Conservation (phyloP, 108 stramenopile genomes). For the Aurantiochytrium sp. region DNA sequence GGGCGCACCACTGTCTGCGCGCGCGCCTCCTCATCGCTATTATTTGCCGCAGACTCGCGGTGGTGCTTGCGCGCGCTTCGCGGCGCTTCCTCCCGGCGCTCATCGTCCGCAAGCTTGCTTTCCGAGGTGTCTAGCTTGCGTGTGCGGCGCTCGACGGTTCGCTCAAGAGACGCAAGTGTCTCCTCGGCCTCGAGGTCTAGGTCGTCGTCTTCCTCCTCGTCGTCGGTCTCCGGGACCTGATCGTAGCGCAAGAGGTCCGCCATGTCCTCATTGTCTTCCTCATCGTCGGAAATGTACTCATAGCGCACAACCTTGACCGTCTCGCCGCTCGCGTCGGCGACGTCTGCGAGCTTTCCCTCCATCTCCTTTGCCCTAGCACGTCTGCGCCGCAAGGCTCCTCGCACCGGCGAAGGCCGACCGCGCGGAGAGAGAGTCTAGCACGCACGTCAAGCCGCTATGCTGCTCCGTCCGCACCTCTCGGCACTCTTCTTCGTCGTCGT, state of each 20-base stretch:
- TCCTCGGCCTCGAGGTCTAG: slow-evolving; percentile 14
- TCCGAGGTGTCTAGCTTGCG: not conserved
- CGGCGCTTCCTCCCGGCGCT: not conserved
- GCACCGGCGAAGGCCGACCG: no score
- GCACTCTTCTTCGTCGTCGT: no score
- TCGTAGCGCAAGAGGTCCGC: not conserved
- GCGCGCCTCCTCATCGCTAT: not conserved
- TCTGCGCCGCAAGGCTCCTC: no score
- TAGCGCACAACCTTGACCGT: not conserved
- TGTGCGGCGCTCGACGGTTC: not conserved
- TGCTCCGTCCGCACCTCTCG: no score
- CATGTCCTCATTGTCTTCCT: not conserved
- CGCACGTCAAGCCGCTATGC: no score
- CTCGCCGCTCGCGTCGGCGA: not conserved
- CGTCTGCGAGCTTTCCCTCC: not conserved
- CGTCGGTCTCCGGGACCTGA: not conserved
- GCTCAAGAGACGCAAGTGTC: slow-evolving; percentile 11
- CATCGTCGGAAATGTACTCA: slow-evolving; percentile 17
- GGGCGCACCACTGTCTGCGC: slow-evolving; percentile 41
- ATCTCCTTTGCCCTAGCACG: not conserved
- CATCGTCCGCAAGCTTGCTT: not conserved
- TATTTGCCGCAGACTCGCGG: no score
- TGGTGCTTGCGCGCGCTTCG: not conserved
- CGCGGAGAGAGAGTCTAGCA: no score
- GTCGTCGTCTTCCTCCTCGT: not conserved